Evolutionary conservation across 2,329 filamentous ascomycete species (phyloP).

Genomic region (Geosmithia putterillii): DNA sequence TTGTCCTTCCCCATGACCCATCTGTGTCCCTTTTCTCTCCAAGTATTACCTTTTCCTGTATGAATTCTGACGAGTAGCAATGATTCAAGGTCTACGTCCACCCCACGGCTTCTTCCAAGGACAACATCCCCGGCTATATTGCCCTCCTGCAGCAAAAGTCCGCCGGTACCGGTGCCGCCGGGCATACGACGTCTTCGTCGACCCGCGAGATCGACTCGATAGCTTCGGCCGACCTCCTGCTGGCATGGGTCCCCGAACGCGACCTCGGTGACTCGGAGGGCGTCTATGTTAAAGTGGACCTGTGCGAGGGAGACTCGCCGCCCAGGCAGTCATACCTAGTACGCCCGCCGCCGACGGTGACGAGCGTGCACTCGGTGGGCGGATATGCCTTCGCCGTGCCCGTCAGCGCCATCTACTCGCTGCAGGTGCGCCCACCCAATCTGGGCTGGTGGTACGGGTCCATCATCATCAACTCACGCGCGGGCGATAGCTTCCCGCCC

Average conservation of each 20-base stretch:
- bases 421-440: conserved; percentile 82
- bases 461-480: conserved; percentile 79
- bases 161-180: conserved; percentile 22
- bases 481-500: conserved; percentile 87
- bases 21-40: background rate
- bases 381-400: conserved; percentile 88
- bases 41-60: conserved; percentile 2
- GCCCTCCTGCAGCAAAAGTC: conserved; percentile 85
- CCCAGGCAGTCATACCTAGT: conserved; percentile 85
- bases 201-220: conserved; percentile 23
- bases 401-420: conserved; percentile 78
- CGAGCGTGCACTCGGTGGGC: conserved; percentile 57
- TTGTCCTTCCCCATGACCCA: background rate
- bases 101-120: conserved; percentile 81
- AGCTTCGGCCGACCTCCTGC: conserved; percentile 60
- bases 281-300: conserved; percentile 92
- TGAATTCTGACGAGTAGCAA: conserved; percentile 2
- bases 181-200: conserved; percentile 19
- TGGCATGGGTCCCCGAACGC: conserved; percentile 89
- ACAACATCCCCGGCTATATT: conserved; percentile 91
- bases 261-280: conserved; percentile 74
- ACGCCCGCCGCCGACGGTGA: conserved; percentile 75
- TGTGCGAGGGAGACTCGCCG: conserved; percentile 67
- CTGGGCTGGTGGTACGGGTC: conserved; percentile 98
- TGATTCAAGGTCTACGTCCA: conserved; percentile 78